Evolutionary conservation across 1,284 basidiomycete genomes (phyloP).

Genomic region (Lignosus rhinocerotis): DNA sequence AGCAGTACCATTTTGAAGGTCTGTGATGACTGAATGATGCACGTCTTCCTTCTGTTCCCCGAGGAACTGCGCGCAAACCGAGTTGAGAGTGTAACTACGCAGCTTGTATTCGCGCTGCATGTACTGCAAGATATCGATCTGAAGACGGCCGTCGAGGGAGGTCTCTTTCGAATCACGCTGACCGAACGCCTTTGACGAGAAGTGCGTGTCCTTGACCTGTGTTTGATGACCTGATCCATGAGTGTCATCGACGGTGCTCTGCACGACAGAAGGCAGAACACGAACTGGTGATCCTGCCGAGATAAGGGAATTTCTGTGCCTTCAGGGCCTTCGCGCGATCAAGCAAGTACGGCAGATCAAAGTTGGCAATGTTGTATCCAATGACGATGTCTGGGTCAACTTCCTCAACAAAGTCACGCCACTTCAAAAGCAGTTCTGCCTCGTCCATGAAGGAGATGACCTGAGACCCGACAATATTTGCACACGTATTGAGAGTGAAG

Average conservation of each 20-base stretch:
- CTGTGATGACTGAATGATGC: constrained; percentile 95
- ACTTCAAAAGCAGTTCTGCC: constrained; percentile 67
- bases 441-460: constrained; percentile 87
- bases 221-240: constrained; percentile 62
- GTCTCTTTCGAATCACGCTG: constrained; percentile 95
- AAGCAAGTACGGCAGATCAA: constrained; percentile 93
- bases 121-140: constrained; percentile 91
- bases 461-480: constrained; percentile 93
- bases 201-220: constrained; percentile 88
- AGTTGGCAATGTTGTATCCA: constrained; percentile 90
- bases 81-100: constrained; percentile 92
- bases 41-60: constrained; percentile 98
- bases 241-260: background rate
- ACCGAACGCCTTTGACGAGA: constrained; percentile 94
- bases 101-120: constrained; percentile 98
- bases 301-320: constrained; percentile 67
- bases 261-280: constrained; percentile 5
- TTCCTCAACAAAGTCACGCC: constrained; percentile 84
- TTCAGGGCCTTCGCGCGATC: constrained; percentile 87
- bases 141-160: constrained; percentile 83
- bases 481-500: constrained; percentile 92
- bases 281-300: constrained; percentile 80
- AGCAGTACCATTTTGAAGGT: constrained; percentile 91
- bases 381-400: constrained; percentile 94
- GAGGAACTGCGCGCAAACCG: constrained; percentile 93